Conservation (phyloP, 208 protist genomes). For the Crithidia thermophila region DNA sequence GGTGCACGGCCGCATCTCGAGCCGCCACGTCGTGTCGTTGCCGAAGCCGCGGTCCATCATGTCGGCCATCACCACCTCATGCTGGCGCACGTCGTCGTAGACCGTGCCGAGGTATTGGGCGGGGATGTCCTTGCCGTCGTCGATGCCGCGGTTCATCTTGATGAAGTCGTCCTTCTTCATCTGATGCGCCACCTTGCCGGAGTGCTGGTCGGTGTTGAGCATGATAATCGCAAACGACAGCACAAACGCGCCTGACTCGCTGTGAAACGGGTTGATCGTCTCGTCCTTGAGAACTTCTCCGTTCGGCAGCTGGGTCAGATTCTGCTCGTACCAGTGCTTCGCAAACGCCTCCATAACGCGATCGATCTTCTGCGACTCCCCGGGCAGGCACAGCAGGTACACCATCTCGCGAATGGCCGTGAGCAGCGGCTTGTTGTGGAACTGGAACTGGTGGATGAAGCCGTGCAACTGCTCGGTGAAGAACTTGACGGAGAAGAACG, state of each 20-base stretch:
- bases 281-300: slow-evolving; percentile 33
- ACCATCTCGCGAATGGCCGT: slow-evolving; percentile 86
- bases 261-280: slow-evolving; percentile 83
- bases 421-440: slow-evolving; percentile 73
- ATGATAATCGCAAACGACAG: slow-evolving; percentile 99
- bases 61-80: slow-evolving; percentile 94
- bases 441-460: slow-evolving; percentile 86
- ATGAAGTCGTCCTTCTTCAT: slow-evolving; percentile 96
- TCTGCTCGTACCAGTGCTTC: slow-evolving; percentile 76
- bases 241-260: slow-evolving; percentile 88
- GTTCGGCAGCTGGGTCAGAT: slow-evolving; percentile 30
- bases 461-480: slow-evolving; percentile 70
- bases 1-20: slow-evolving; percentile 60
- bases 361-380: slow-evolving; percentile 95
- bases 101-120: slow-evolving; percentile 86
- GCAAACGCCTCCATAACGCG: slow-evolving; percentile 92
- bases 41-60: slow-evolving; percentile 81
- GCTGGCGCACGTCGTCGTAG: slow-evolving; percentile 93
- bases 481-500: slow-evolving; percentile 73
- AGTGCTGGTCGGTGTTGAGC: slow-evolving; percentile 99
- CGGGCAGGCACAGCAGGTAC: slow-evolving; percentile 83
- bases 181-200: slow-evolving; percentile 90
- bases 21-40: slow-evolving; percentile 82
- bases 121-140: slow-evolving; percentile 93
- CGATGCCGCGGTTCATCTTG: slow-evolving; percentile 96